These are phyloP conservation scores for Ilyonectria sp. DNA, from an alignment of 2,329 filamentous ascomycete species.

Conservation along the genomic window DNA sequence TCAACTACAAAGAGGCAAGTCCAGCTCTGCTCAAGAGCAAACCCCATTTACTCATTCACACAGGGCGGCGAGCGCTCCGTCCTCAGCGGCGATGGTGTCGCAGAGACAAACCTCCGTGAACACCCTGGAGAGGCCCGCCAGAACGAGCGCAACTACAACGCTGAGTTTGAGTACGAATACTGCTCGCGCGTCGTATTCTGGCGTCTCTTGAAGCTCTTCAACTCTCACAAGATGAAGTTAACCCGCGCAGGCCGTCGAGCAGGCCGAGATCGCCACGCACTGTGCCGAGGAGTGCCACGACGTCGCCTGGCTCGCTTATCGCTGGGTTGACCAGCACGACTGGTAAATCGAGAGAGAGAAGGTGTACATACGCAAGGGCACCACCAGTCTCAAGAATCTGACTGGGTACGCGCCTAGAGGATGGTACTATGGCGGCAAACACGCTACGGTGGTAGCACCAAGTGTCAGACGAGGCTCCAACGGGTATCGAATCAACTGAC, in stretches of 20 bases:
- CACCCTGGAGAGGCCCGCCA: conserved; percentile 49
- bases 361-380: conserved; percentile 61
- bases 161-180: conserved; percentile 67
- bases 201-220: conserved; percentile 65
- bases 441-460: no score
- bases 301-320: conserved; percentile 64
- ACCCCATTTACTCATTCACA: no score
- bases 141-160: conserved; percentile 62
- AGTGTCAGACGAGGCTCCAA: conserved; percentile 73
- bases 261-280: conserved; percentile 62
- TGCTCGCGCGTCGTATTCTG: conserved; percentile 65
- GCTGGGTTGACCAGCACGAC: conserved; percentile 67
- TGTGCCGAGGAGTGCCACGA: conserved; percentile 66
- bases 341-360: conserved; percentile 62
- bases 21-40: no score
- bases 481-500: conserved; percentile 68
- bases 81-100: conserved; percentile 55
- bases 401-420: conserved; percentile 63
- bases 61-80: conserved; percentile 54
- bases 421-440: conserved; percentile 59
- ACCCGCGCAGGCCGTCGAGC: conserved; percentile 63
- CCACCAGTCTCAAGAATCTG: conserved; percentile 58
- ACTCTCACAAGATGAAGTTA: conserved; percentile 63
- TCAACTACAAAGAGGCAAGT: no score
- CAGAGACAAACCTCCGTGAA: conserved; percentile 57